Evolutionary conservation across 345 rosid genomes (phyloP), one percentile per base, ranked within the genome.

Genomic region (Pelargonium nanum): DNA sequence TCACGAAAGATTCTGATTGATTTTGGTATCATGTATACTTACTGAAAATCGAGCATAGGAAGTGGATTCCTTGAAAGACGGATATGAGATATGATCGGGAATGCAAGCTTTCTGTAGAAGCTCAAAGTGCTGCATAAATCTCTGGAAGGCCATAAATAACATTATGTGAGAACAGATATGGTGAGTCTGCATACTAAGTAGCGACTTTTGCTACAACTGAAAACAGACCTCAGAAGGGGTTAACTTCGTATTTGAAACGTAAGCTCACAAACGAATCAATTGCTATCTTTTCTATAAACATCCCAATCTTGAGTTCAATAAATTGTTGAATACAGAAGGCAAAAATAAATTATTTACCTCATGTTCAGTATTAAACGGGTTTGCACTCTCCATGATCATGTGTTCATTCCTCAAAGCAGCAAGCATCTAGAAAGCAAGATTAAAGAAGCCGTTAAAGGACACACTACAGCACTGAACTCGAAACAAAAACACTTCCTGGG

Each of bases 81-180:
- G 81, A 60, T 86, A 94, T 10, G 96, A 81, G 60, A 68, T 62
- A 25, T 86, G 80, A 34, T 86, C 95, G 0, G 97, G 95, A 65
- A 94, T 79, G 24, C 95, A 84, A 44, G 99, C 97, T 70, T 85
- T 94, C 66, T 84, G 96, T 63, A 94, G 84, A 63, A 86, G 92
- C 75, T 85, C 97, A 73, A 94, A 94, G 77, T 90, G 99, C 79
- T 94, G 99, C 32, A 61, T 65, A 55, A 94, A 94, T 76, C 84
- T 88, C 99, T 90, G 89, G 62, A 75, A 23, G 55, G 55, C 57
- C 60, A 30, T 19, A 25, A 55, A 59, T 61, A 55, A 52, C 32
- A 34, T 54, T 24, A 40, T 16, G 8, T 45, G 17, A 12, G 25
- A 32, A 28, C 23, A 10, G 24, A 40, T 54, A 28, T 34, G 45